Conservation (phyloP, 2,329 filamentous ascomycete species). For the Stemphylium lycopersici region DNA sequence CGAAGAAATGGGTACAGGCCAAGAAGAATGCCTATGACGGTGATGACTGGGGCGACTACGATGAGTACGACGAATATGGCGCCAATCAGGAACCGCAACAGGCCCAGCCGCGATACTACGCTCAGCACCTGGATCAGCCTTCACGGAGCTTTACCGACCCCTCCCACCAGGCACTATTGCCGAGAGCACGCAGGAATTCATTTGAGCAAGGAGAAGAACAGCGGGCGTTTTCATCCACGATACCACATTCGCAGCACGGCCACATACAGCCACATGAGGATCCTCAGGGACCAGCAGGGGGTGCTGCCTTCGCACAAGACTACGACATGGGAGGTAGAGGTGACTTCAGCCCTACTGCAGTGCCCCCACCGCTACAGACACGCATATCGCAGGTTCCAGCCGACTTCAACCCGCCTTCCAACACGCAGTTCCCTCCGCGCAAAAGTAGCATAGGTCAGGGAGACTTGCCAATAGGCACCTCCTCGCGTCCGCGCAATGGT, state of each 20-base stretch:
- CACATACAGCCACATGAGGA: conserved; percentile 16
- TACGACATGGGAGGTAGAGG: conserved; percentile 49
- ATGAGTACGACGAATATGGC: conserved; percentile 63
- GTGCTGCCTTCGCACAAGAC: conserved; percentile 38
- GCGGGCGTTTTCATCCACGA: conserved; percentile 54
- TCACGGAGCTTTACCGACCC: conserved; percentile 52
- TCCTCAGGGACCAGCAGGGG: conserved; percentile 31
- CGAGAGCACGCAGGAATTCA: conserved; percentile 53
- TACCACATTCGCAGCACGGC: conserved; percentile 27
- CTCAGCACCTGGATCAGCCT: conserved; percentile 33
- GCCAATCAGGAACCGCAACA: conserved; percentile 55
- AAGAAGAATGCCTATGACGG: conserved; percentile 87
- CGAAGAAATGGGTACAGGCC: conserved; percentile 93
- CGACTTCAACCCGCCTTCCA: conserved; percentile 33
- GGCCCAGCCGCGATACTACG: conserved; percentile 50
- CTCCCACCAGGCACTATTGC: conserved; percentile 33
- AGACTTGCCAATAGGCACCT: conserved; percentile 30
- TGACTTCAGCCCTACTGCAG: conserved; percentile 61
- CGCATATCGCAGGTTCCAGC: conserved; percentile 49
- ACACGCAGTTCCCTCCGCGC: conserved; percentile 61
- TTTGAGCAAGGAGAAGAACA: conserved; percentile 63
- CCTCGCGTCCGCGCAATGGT: conserved; percentile 35
- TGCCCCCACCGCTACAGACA: conserved; percentile 57
- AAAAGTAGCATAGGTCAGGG: conserved; percentile 66
- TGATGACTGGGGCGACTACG: conserved; percentile 83